Conservation (phyloP, 371 early-diverging fungal genomes). For the Mucor lusitanicus region DNA sequence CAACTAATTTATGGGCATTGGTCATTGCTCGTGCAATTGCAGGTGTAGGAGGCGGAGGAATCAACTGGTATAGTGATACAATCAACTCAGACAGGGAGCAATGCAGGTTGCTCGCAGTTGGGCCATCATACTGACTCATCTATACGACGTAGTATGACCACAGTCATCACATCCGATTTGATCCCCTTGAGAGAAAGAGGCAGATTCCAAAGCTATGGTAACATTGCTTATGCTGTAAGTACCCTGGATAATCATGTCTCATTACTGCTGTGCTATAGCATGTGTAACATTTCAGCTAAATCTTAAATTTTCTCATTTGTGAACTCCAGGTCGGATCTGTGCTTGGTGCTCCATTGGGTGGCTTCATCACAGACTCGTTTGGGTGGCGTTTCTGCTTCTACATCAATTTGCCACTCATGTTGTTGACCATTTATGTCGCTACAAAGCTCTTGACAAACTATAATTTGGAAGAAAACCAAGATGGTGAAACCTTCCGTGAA, state of each 20-base stretch:
- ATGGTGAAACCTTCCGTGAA: constrained; percentile 14
- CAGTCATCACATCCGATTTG: constrained; percentile 45
- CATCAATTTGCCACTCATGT: constrained; percentile 73
- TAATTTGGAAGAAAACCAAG: constrained; percentile 27
- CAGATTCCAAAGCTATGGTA: constrained; percentile 49
- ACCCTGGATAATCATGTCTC: too few relatives aligned
- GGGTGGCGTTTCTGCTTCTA: constrained; percentile 80
- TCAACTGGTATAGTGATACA: constrained; percentile 27
- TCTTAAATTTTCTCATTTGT: not conserved
- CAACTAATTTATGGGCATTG: constrained; percentile 58
- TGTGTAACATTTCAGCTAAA: too few relatives aligned
- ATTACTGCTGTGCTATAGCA: not conserved
- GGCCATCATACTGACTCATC: not conserved
- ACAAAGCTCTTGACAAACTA: constrained; percentile 33
- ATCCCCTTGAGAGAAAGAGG: constrained; percentile 55
- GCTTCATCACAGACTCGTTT: constrained; percentile 53
- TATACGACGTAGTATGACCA: constrained; percentile 28
- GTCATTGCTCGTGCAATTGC: constrained; percentile 73
- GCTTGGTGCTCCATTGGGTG: constrained; percentile 49
- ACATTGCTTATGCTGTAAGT: constrained; percentile 46
- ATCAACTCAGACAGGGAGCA: not conserved
- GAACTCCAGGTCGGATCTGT: constrained; percentile 23
- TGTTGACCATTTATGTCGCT: constrained; percentile 38
- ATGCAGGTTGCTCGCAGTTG: not conserved
- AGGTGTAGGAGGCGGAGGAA: constrained; percentile 74